These are phyloP conservation scores for Fusarium ambrosium DNA, from an alignment of 2,329 filamentous ascomycete genomes.

Conservation along the genomic window DNA sequence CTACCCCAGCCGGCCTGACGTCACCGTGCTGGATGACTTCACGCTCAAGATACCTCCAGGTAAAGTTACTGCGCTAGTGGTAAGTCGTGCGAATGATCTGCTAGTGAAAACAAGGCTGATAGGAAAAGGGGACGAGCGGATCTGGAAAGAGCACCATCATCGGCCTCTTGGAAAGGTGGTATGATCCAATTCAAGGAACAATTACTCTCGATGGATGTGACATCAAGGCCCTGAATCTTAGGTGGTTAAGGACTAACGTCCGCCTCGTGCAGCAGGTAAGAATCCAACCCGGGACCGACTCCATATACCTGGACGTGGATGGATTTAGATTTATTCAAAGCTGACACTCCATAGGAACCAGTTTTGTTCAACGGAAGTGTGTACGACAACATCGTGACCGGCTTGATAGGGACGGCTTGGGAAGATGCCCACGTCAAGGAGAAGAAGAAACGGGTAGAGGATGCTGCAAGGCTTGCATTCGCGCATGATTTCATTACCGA, in stretches of 20 bases:
- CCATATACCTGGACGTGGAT: neutral
- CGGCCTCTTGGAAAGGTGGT: constrained; percentile 55
- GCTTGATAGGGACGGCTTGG: constrained; percentile 52
- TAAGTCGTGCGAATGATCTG: constrained; percentile 5
- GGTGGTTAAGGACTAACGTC: constrained; percentile 52
- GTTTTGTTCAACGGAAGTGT: constrained; percentile 58
- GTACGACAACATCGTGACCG: constrained; percentile 65
- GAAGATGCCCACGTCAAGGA: constrained; percentile 52
- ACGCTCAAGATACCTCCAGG: constrained; percentile 57
- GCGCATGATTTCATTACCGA: constrained; percentile 61
- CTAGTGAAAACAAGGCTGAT: neutral
- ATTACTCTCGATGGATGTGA: constrained; percentile 51
- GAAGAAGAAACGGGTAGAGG: constrained; percentile 57
- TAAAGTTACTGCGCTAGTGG: constrained; percentile 57
- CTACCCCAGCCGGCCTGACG: constrained; percentile 58
- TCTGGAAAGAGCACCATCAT: constrained; percentile 56
- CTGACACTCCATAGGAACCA: constrained; percentile 45
- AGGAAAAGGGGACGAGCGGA: constrained; percentile 44
- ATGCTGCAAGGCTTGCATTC: constrained; percentile 61
- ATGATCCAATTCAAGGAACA: constrained; percentile 46
- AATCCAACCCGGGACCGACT: no score
- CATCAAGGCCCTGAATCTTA: constrained; percentile 49
- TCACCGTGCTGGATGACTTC: constrained; percentile 56
- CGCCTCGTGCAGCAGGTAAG: constrained; percentile 51
- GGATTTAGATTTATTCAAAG: neutral